phyloP scores from a whole-genome alignment of 768 basidiomycete species.

The Hypsizygus marmoreus region DNA sequence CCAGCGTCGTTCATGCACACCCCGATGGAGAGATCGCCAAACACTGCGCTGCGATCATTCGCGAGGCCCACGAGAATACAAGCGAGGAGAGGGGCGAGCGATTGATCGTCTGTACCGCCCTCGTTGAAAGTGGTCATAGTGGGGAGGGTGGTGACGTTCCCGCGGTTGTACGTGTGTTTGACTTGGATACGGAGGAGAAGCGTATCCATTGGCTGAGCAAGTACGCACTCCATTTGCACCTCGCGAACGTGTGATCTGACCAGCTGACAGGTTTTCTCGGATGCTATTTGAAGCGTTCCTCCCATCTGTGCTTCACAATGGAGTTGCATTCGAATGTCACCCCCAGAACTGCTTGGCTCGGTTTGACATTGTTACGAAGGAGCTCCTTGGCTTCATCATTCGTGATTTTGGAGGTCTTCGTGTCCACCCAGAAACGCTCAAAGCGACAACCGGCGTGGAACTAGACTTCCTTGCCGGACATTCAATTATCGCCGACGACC shows the following conservation, averaged over 20 bases:
- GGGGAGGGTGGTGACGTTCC: constrained; percentile 46
- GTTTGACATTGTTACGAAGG: constrained; percentile 49
- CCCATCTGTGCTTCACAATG: constrained; percentile 53
- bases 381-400: constrained; percentile 55
- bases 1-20: constrained; percentile 50
- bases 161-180: constrained; percentile 52
- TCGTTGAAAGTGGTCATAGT: constrained; percentile 56
- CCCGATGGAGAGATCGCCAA: constrained; percentile 53
- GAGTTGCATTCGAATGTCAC: constrained; percentile 62
- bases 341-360: constrained; percentile 62
- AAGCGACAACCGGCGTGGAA: constrained; percentile 50
- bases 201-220: constrained; percentile 50
- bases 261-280: constrained; percentile 41
- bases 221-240: constrained; percentile 28
- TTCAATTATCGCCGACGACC: constrained; percentile 49
- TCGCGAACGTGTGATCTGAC: constrained; percentile 7
- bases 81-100: constrained; percentile 51
- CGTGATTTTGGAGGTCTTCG: constrained; percentile 61
- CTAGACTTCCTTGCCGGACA: constrained; percentile 49
- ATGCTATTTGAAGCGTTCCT: constrained; percentile 57
- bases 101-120: constrained; percentile 56
- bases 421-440: constrained; percentile 52
- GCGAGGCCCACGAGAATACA: constrained; percentile 52
- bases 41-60: constrained; percentile 54
- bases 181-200: constrained; percentile 52